These are phyloP conservation scores for Prunus mume DNA, from an alignment of 306 rosid species.

Conservation along the genomic window DNA sequence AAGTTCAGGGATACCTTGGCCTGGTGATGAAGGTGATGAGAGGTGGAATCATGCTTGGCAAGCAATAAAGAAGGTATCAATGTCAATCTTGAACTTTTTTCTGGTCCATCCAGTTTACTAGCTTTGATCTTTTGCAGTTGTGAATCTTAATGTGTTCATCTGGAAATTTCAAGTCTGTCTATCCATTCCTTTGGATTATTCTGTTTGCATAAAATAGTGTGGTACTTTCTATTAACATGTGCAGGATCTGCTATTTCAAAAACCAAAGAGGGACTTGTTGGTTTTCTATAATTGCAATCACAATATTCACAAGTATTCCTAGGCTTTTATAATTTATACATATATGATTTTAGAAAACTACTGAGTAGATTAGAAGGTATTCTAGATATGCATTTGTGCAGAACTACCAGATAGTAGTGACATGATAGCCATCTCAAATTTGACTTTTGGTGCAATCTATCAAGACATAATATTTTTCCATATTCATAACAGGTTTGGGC, in stretches of 20 bases:
- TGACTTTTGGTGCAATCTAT: neutral
- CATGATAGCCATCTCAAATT: neutral
- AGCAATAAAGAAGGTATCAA: constrained; percentile 37
- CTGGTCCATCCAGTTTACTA: neutral
- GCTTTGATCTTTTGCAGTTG: neutral
- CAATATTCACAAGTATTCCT: neutral
- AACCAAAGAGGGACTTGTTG: neutral
- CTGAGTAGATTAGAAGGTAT: neutral
- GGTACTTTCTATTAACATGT: neutral
- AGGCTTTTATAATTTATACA: neutral
- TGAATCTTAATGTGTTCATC: neutral
- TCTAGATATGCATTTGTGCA: neutral
- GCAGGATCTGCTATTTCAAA: neutral
- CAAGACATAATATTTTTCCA: neutral
- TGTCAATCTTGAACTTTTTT: neutral
- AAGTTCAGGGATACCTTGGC: constrained; percentile 34
- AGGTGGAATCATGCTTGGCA: constrained; percentile 35
- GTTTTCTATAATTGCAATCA: neutral
- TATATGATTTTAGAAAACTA: neutral
- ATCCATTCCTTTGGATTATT: neutral
- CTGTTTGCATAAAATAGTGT: neutral
- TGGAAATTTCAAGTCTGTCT: neutral
- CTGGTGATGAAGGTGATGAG: constrained; percentile 33
- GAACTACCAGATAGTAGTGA: neutral
- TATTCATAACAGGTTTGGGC: constrained; percentile 37